These are phyloP conservation scores for Solanum paucissectum DNA, from an alignment of 257 asterid genomes.

Conservation along the genomic window DNA sequence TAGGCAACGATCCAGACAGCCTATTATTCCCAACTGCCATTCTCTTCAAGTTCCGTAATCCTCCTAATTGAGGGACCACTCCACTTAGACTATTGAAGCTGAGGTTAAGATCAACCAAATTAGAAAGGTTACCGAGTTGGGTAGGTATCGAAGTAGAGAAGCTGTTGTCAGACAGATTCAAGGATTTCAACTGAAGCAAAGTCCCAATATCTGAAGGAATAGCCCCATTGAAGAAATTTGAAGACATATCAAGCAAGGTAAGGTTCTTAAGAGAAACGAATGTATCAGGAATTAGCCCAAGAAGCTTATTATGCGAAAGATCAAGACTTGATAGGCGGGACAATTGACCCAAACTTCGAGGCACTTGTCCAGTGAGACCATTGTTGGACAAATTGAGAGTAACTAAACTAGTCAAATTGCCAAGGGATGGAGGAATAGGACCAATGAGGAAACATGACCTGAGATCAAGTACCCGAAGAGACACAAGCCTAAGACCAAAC, in stretches of 20 bases:
- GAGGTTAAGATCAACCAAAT: conserved; percentile 68
- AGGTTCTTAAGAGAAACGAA: conserved; percentile 43
- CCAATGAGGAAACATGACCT: conserved; percentile 61
- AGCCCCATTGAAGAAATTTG: conserved; percentile 51
- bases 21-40: conserved; percentile 37
- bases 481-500: conserved; percentile 48
- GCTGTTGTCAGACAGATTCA: conserved; percentile 66
- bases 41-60: conserved; percentile 47
- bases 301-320: conserved; percentile 57
- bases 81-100: conserved; percentile 61
- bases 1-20: conserved; percentile 51
- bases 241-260: conserved; percentile 50
- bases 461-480: conserved; percentile 83
- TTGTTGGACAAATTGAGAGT: conserved; percentile 54
- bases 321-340: conserved; percentile 48
- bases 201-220: conserved; percentile 57
- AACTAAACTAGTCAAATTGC: conserved; percentile 63
- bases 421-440: conserved; percentile 47
- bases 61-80: conserved; percentile 39
- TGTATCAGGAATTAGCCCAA: conserved; percentile 37
- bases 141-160: conserved; percentile 72
- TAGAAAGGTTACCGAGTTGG: conserved; percentile 62
- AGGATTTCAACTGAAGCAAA: conserved; percentile 34
- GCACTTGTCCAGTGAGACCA: conserved; percentile 49
- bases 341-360: conserved; percentile 55